A percentile compares a stretch with the other conserved stretches of the same genome.
Evolutionary conservation across 1,284 basidiomycete species (phyloP).

Genomic region (Papiliotrema fonsecae): DNA sequence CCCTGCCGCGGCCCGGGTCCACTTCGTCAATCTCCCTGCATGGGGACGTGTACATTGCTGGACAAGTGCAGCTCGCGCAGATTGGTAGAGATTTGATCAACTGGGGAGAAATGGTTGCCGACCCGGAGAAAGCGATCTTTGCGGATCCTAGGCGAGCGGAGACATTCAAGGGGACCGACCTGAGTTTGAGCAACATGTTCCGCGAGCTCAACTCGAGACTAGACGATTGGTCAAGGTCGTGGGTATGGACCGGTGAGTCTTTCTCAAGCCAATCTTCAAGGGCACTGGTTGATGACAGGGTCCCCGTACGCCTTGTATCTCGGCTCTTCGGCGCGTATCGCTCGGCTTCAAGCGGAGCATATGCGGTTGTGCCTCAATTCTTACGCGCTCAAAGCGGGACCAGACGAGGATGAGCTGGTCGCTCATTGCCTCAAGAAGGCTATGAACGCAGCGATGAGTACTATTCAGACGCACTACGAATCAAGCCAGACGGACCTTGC

Average conservation of each 20-base stretch:
- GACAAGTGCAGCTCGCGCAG: slow-evolving; percentile 30
- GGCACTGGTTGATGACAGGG: slow-evolving; percentile 6
- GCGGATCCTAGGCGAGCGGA: slow-evolving; percentile 18
- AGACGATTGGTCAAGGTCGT: slow-evolving; percentile 32
- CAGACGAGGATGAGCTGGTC: slow-evolving; percentile 21
- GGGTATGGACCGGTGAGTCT: slow-evolving; percentile 30
- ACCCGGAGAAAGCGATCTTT: slow-evolving; percentile 13
- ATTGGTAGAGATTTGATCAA: slow-evolving; percentile 32
- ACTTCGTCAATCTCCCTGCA: slow-evolving; percentile 20
- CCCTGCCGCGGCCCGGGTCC: slow-evolving; percentile 19
- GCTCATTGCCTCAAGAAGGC: slow-evolving; percentile 29
- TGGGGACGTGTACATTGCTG: slow-evolving; percentile 34
- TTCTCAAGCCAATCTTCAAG: not conserved
- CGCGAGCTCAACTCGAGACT: slow-evolving; percentile 27
- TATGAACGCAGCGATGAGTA: slow-evolving; percentile 28
- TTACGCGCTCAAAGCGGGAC: slow-evolving; percentile 25
- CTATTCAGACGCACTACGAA: slow-evolving; percentile 34
- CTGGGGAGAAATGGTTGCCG: slow-evolving; percentile 28
- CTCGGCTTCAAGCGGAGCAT: slow-evolving; percentile 32
- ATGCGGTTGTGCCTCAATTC: slow-evolving; percentile 36
- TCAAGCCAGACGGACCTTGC: slow-evolving; percentile 29
- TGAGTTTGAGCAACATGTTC: slow-evolving; percentile 23
- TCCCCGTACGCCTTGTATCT: slow-evolving; percentile 31
- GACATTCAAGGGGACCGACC: slow-evolving; percentile 16
- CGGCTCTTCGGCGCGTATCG: slow-evolving; percentile 26